Percentiles rank a stretch among this genome's conserved stretches.
Evolutionary conservation across 148 eudicot genomes (phyloP).

Genomic region (Polygonum maritimum): DNA sequence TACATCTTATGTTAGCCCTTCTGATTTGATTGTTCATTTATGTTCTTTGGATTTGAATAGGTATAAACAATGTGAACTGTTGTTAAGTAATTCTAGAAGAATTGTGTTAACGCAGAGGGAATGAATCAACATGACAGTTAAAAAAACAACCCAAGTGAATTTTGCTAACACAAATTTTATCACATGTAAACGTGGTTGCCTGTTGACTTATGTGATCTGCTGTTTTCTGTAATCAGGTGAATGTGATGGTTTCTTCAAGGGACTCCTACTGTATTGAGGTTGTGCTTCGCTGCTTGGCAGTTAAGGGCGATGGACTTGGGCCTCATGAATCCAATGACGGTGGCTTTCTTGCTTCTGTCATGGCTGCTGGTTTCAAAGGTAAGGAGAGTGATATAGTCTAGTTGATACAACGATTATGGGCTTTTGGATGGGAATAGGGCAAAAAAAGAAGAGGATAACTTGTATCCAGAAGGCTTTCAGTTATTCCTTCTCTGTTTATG

Average conservation of each 20-base stretch:
- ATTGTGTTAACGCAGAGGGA: not conserved
- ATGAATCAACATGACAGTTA: not conserved
- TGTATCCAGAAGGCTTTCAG: not conserved
- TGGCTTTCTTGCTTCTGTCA: constrained; percentile 72
- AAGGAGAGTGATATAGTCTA: not conserved
- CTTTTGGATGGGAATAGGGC: not conserved
- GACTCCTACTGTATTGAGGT: constrained; percentile 62
- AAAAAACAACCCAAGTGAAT: not conserved
- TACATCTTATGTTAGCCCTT: not conserved
- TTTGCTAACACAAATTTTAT: not conserved
- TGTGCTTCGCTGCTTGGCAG: constrained; percentile 70
- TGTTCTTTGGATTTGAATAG: not conserved
- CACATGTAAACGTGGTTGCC: not conserved
- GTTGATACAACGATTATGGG: not conserved
- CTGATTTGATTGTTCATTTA: not conserved
- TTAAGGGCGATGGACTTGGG: constrained; percentile 79
- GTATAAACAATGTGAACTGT: not conserved
- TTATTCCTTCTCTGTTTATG: not conserved
- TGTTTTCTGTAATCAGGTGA: constrained; percentile 36
- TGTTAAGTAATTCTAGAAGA: not conserved
- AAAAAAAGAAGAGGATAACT: not conserved
- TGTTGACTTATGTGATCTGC: not conserved
- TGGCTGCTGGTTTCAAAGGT: constrained; percentile 96
- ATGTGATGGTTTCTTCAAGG: constrained; percentile 45
- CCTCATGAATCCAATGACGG: constrained; percentile 72